A percentile compares a stretch with the other conserved stretches of the same genome.
These are phyloP conservation scores for Rosa multiflora DNA, from an alignment of 306 rosid genomes.

Conservation along the genomic window DNA sequence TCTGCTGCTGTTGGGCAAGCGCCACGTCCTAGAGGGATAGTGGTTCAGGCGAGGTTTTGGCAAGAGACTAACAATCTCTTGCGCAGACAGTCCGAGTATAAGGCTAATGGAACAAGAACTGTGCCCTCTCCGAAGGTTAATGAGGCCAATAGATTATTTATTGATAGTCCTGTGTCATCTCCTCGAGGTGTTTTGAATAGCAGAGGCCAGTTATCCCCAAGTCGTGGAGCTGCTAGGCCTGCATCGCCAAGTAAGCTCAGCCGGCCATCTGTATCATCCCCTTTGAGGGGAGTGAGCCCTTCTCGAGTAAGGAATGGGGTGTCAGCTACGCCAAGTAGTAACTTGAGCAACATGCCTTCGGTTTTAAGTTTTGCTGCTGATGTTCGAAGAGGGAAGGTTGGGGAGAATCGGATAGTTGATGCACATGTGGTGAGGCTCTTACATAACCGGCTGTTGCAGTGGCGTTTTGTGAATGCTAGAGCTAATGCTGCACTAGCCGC, in stretches of 20 bases:
- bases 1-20: slow-evolving; percentile 28
- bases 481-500: slow-evolving; percentile 56
- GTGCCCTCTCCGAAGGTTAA: slow-evolving; percentile 42
- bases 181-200: slow-evolving; percentile 55
- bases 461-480: slow-evolving; percentile 85
- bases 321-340: slow-evolving; percentile 34
- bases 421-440: slow-evolving; percentile 74
- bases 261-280: slow-evolving; percentile 42
- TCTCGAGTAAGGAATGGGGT: slow-evolving; percentile 55
- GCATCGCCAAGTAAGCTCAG: slow-evolving; percentile 66
- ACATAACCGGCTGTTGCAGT: slow-evolving; percentile 78
- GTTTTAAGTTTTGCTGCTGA: slow-evolving; percentile 67
- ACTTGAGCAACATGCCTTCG: slow-evolving; percentile 53
- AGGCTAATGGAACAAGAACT: slow-evolving; percentile 40
- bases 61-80: slow-evolving; percentile 59
- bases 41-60: slow-evolving; percentile 70
- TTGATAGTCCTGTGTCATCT: slow-evolving; percentile 58
- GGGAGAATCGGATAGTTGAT: slow-evolving; percentile 58
- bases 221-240: slow-evolving; percentile 53
- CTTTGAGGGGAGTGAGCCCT: slow-evolving; percentile 73
- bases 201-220: slow-evolving; percentile 62
- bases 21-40: slow-evolving; percentile 46
- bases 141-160: slow-evolving; percentile 37
- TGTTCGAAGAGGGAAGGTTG: slow-evolving; percentile 61
- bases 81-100: slow-evolving; percentile 50